phyloP scores from a whole-genome alignment of 192 early-diverging fungal species.

The Podila epigama region DNA sequence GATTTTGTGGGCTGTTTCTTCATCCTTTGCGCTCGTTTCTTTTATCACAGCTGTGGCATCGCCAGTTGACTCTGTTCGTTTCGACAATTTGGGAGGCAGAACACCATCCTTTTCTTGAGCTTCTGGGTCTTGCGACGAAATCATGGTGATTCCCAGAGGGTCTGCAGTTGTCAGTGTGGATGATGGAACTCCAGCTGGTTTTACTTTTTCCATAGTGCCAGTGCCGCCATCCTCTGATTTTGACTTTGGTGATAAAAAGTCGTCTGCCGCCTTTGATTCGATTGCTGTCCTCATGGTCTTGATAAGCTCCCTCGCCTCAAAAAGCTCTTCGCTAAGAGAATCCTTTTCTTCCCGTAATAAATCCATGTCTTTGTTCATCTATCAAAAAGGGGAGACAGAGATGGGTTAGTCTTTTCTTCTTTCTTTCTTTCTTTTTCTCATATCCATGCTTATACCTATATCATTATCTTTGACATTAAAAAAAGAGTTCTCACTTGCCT shows the following conservation, averaged over 20 bases:
- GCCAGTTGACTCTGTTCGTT: not conserved
- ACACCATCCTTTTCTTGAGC: not conserved
- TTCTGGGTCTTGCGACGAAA: not conserved
- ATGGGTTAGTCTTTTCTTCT: too few relatives aligned
- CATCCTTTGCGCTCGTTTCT: not conserved
- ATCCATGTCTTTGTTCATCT: conserved; percentile 25
- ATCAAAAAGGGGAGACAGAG: too few relatives aligned
- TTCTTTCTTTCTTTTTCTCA: too few relatives aligned
- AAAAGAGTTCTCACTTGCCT: conserved; percentile 14
- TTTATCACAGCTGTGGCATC: too few relatives aligned
- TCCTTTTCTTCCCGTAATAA: conserved; percentile 31
- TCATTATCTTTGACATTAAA: not conserved
- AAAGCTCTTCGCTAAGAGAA: conserved; percentile 25
- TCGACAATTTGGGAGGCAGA: not conserved
- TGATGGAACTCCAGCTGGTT: not conserved
- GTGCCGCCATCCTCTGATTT: not conserved
- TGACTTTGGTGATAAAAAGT: conserved; percentile 30
- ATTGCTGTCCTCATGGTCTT: conserved; percentile 36
- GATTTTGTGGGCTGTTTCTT: too few relatives aligned
- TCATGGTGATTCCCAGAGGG: conserved; percentile 9
- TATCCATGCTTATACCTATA: too few relatives aligned
- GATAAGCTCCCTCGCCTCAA: conserved; percentile 27
- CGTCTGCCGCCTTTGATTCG: conserved; percentile 35
- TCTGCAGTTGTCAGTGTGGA: not conserved
- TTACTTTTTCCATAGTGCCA: not conserved